A percentile compares a stretch with the other conserved stretches of the same genome.
These are phyloP conservation scores for Guadua angustifolia DNA, from an alignment of 176 grass and related monocot genomes.

Conservation along the genomic window DNA sequence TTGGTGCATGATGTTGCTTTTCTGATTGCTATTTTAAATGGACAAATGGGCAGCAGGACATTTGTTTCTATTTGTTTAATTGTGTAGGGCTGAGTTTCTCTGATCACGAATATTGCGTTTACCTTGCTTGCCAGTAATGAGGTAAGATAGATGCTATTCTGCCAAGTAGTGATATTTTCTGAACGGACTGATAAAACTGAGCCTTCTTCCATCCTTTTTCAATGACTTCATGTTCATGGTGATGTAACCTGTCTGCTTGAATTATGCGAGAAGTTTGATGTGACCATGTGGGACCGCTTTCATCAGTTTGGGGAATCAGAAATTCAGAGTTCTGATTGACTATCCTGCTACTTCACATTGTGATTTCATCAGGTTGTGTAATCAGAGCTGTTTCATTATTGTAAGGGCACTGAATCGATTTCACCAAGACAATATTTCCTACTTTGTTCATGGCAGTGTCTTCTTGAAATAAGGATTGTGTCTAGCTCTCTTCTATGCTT, in stretches of 20 bases:
- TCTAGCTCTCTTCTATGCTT: not conserved
- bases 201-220: not conserved
- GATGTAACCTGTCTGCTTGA: conserved; percentile 29
- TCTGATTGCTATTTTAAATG: not conserved
- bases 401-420: not conserved
- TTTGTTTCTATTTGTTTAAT: conserved; percentile 5
- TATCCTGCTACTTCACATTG: not conserved
- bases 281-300: not conserved
- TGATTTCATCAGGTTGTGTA: conserved; percentile 2
- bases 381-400: not conserved
- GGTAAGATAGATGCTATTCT: conserved; percentile 18
- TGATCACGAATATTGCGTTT: not conserved
- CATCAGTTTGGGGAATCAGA: not conserved
- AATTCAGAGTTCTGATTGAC: not conserved
- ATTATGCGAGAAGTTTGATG: conserved; percentile 26
- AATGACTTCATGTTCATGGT: conserved; percentile 29
- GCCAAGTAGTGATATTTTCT: not conserved
- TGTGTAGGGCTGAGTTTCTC: not conserved
- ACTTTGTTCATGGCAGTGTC: not conserved
- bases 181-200: not conserved
- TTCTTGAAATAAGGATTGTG: not conserved
- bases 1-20: conserved; percentile 6
- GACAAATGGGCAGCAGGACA: not conserved
- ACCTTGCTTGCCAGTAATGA: conserved; percentile 9
- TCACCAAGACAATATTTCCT: not conserved